A percentile compares a stretch with the other conserved stretches of the same genome.
Evolutionary conservation across 108 stramenopile species (phyloP).

Genomic region (Cyclostephanos tholiformis): DNA sequence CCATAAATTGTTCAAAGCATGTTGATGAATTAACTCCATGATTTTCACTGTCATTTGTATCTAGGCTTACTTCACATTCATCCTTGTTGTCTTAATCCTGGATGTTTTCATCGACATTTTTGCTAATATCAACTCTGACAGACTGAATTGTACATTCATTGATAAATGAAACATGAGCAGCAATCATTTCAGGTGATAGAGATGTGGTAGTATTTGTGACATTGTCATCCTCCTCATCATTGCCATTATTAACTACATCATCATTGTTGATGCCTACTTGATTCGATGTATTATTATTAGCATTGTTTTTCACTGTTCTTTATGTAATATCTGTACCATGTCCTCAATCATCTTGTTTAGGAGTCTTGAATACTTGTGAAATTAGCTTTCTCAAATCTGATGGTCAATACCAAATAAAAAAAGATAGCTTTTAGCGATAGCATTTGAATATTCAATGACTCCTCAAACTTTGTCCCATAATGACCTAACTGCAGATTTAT

Average conservation of each 20-base stretch:
- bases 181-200: conserved; percentile 6
- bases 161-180: conserved; percentile 2
- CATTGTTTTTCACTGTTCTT: too few species aligned
- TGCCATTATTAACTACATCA: neutral
- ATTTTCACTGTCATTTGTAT: too few species aligned
- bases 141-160: neutral
- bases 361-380: neutral
- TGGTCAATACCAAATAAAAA: conserved; percentile 20
- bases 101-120: neutral
- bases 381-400: neutral
- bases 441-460: conserved; percentile 9
- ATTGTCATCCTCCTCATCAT: neutral
- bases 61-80: too few species aligned
- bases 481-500: conserved; percentile 10
- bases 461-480: conserved; percentile 24
- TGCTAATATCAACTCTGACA: neutral
- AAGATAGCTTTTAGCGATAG: conserved; percentile 5
- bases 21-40: neutral
- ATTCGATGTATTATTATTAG: neutral
- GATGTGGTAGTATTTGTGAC: neutral
- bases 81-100: neutral
- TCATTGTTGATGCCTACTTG: neutral
- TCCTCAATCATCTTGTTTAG: neutral
- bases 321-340: too few species aligned
- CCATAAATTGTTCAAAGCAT: conserved; percentile 6